Conservation (phyloP, 2,329 filamentous ascomycete species). For the Fusarium mangiferae region DNA sequence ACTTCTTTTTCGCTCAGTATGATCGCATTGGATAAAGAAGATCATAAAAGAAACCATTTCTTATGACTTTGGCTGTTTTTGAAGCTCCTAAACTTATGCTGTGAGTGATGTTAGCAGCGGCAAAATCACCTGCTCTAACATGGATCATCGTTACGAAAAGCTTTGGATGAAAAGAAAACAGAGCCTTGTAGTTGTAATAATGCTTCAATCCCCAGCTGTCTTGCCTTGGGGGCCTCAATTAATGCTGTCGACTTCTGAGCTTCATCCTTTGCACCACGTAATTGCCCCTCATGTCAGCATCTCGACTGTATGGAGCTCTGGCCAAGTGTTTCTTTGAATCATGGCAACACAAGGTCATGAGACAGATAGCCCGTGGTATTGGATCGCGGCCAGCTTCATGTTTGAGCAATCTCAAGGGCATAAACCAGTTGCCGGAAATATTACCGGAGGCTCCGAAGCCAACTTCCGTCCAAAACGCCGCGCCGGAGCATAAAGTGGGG, state of each 20-base stretch:
- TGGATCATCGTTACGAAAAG: background rate
- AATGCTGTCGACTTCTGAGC: background rate
- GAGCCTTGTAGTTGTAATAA: background rate
- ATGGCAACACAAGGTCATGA: background rate
- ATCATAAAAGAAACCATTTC: background rate
- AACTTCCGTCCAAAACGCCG: slow-evolving; percentile 31
- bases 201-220: background rate
- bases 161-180: background rate
- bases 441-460: background rate
- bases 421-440: background rate
- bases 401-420: background rate
- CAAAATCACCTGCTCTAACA: background rate
- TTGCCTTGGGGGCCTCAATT: background rate
- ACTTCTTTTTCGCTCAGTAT: background rate
- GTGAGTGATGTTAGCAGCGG: too few species aligned
- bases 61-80: background rate
- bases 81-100: background rate
- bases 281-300: background rate
- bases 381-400: too few species aligned
- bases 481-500: slow-evolving; percentile 25
- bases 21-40: background rate
- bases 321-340: background rate
- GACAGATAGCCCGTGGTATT: background rate
- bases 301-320: background rate
- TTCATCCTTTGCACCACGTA: background rate